Conservation (phyloP, 129 eudicot species). For the Flaveria bidentis region DNA sequence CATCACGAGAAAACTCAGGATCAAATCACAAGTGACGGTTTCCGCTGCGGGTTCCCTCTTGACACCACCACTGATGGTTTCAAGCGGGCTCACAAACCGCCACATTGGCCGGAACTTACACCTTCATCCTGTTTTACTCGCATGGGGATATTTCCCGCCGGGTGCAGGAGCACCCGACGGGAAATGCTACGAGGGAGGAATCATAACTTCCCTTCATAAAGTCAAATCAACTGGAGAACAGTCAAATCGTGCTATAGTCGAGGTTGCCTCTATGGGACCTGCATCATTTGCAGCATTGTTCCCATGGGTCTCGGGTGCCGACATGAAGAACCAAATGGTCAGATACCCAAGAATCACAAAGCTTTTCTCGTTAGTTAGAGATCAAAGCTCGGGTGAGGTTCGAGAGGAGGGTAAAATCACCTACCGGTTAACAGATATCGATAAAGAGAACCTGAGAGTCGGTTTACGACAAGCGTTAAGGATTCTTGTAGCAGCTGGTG, state of each 20-base stretch:
- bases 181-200: conserved; percentile 71
- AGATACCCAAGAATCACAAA: conserved; percentile 62
- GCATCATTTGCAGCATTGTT: conserved; percentile 47
- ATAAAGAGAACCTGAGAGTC: conserved; percentile 63
- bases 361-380: conserved; percentile 64
- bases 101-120: conserved; percentile 82
- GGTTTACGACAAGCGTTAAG: conserved; percentile 66
- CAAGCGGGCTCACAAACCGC: conserved; percentile 74
- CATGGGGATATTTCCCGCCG: conserved; percentile 81
- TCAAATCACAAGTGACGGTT: conserved; percentile 56
- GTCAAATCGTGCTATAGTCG: conserved; percentile 59
- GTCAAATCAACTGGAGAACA: conserved; percentile 46
- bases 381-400: conserved; percentile 72
- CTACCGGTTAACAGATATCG: conserved; percentile 46
- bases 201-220: conserved; percentile 78
- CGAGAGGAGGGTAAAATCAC: conserved; percentile 46
- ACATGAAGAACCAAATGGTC: conserved; percentile 57
- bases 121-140: conserved; percentile 67
- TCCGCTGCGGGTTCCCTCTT: conserved; percentile 75
- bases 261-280: conserved; percentile 67
- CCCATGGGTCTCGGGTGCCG: conserved; percentile 80
- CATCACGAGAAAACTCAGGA: conserved; percentile 54
- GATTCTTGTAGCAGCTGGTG: conserved; percentile 79
- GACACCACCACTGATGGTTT: conserved; percentile 74
- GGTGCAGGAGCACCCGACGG: conserved; percentile 29